phyloP scores from a whole-genome alignment of 2,329 filamentous ascomycete genomes.

The Acrocalymma vagum region DNA sequence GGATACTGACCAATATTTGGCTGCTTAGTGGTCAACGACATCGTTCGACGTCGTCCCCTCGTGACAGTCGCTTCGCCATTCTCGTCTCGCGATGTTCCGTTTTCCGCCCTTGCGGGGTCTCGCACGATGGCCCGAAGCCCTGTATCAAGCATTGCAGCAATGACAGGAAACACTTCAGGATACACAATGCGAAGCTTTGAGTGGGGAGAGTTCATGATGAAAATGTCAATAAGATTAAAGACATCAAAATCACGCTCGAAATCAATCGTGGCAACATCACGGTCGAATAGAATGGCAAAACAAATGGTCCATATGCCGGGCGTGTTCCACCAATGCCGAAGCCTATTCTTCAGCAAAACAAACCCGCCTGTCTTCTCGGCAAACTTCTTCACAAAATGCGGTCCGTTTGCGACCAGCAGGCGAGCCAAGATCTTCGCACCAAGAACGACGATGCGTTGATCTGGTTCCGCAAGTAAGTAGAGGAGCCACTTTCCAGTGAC shows the following conservation, averaged over 20 bases:
- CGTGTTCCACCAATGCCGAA: slow-evolving; percentile 90
- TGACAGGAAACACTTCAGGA: slow-evolving; percentile 80
- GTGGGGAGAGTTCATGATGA: slow-evolving; percentile 56
- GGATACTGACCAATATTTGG: slow-evolving; percentile 40
- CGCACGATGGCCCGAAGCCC: slow-evolving; percentile 68
- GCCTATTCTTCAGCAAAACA: slow-evolving; percentile 79
- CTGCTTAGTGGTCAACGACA: slow-evolving; percentile 71
- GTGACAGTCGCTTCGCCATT: slow-evolving; percentile 30
- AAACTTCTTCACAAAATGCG: slow-evolving; percentile 85
- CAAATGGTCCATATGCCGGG: slow-evolving; percentile 86
- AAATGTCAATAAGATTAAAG: slow-evolving; percentile 76
- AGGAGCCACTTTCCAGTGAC: slow-evolving; percentile 98
- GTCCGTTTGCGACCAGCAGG: slow-evolving; percentile 82
- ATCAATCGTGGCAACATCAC: slow-evolving; percentile 78
- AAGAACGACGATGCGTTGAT: slow-evolving; percentile 81
- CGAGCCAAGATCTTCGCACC: slow-evolving; percentile 85
- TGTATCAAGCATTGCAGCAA: slow-evolving; percentile 86
- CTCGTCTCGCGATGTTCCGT: slow-evolving; percentile 21
- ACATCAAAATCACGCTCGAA: slow-evolving; percentile 78
- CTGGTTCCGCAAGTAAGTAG: slow-evolving; percentile 87
- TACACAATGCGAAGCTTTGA: slow-evolving; percentile 71
- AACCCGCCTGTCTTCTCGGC: slow-evolving; percentile 88
- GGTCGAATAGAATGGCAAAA: slow-evolving; percentile 87
- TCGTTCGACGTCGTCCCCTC: slow-evolving; percentile 65
- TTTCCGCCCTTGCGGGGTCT: slow-evolving; percentile 30